Evolutionary conservation across 1,139 yeast genomes (phyloP), one percentile per base, ranked within the genome.

Genomic region (Scheffersomyces titani): DNA sequence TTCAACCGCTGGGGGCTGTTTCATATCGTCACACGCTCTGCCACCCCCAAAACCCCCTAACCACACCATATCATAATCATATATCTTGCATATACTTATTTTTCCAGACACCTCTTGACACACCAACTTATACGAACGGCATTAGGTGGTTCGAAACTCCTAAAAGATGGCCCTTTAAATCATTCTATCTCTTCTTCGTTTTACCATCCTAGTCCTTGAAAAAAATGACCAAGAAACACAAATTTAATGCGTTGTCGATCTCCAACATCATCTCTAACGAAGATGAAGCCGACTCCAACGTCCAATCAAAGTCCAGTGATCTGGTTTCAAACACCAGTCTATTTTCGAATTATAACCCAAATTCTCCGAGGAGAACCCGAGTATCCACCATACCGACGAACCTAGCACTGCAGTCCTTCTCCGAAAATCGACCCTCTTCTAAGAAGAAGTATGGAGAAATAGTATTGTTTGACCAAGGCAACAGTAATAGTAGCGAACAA

Each of bases 181-280:
- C 13, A 13, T 30, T 6, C 3, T 6, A 30, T 30, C 7, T 30
- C 40, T 30, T 11, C 40, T 11, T 30, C 16, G 40, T 30, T 2
- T 30, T 7, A 5, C 13, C 40, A 11, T 6, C 13, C 40, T 11
- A 30, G 3, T 30, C 16, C 16, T 30, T 30, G 16, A 30, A 19
- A 22, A 46, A 20, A 24, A 48, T 21, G n/a, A 18, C 50, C 36
- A 48, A 21, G 50, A 24, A 46, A 19, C 49, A 46, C 49, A 19
- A 19, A 16, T 51, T 51, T 16, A 51, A 51, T 44, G 53, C 53
- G 22, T 18, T 51, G n/a, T 22, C 49, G 19, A 51, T 45, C 30
- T 46, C 53, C 53, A 50, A 50, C 47, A 50, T 50, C 52, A 50
- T 50, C 19, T 50, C 52, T 16, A 20, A 44, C 16, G 49, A 18